Conservation (phyloP, 2,329 filamentous ascomycete species). For the Sporothrix brasiliensis region DNA sequence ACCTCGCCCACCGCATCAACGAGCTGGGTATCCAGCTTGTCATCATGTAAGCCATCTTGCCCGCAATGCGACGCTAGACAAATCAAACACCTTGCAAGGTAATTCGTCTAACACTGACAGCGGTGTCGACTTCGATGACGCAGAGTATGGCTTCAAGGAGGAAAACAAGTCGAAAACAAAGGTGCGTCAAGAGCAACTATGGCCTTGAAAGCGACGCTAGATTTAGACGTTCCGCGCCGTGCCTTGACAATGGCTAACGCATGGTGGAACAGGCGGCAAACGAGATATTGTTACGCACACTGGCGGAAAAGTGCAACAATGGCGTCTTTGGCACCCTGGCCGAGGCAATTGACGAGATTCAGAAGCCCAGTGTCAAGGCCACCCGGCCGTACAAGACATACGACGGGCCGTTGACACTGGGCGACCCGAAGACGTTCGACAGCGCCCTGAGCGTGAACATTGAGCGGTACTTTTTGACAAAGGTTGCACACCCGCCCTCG, state of each 20-base stretch:
- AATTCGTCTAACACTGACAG: constrained; percentile 46
- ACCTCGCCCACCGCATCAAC: constrained; percentile 74
- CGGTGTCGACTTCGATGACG: constrained; percentile 91
- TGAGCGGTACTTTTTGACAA: constrained; percentile 87
- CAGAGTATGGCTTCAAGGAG: constrained; percentile 88
- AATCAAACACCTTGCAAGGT: background rate
- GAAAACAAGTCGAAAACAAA: constrained; percentile 68
- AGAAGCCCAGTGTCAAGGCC: constrained; percentile 74
- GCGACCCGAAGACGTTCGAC: constrained; percentile 72
- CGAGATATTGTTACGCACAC: constrained; percentile 65
- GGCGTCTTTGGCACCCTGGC: constrained; percentile 81
- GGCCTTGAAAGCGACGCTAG: too few species aligned
- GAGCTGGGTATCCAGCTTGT: constrained; percentile 75
- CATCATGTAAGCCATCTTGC: constrained; percentile 64
- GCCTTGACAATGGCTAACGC: background rate
- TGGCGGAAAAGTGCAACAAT: constrained; percentile 67
- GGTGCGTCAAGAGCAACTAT: background rate
- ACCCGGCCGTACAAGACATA: constrained; percentile 77
- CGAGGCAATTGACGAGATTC: constrained; percentile 79
- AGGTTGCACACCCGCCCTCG: constrained; percentile 70
- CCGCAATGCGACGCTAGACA: too few species aligned
- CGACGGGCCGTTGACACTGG: constrained; percentile 77
- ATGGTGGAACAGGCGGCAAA: constrained; percentile 60
- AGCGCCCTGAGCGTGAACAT: constrained; percentile 80
- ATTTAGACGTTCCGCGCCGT: too few species aligned